Base-by-base conservation (phyloP, 208 protist species). In the Giardia muris region DNA sequence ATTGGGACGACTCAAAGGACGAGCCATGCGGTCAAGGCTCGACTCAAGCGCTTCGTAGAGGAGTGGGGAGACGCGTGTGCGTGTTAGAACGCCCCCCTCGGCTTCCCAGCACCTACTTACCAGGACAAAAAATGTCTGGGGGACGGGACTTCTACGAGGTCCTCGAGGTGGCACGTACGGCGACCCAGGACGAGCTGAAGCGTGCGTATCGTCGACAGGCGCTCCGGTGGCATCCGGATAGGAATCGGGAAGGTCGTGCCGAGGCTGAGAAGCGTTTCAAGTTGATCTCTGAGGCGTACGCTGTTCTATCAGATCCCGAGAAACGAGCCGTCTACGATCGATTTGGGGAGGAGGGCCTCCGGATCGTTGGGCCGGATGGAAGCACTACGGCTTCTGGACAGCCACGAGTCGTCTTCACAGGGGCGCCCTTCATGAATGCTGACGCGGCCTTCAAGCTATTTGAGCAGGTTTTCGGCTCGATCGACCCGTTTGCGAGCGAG, bases 301-400 rank as follows among this genome's bases (percentile, higher is more conserved):
- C 2, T 4, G 30, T 92, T 1, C 42, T 92, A 90, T 90, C 90
- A 1, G 44, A 92, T 87, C 90, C 76, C 0, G 87, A 92, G 47
- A 4, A 46, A 4, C 2, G 44, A 4, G 87, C 87, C 45, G 2
- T 2, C 0, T 90, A 47, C 43, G 87, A 90, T 47, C 87, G 87
- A 4, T 90, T 90, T 47, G 87, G 87, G 48, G 87, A 90, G 48
- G 4, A 4, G 19, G 86, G 86, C 1, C 43, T 90, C 1, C n/a
- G 42, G 42, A 46, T 89, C 19, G 4, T 46, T 4, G 86, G 1
- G 44, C 10, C 2, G n/a, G 1, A 90, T 90, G 10, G 43, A 2
- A 90, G 42, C 86, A 43, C 42, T 10, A 43, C 4, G 3, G 4
- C 86, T 10, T 45, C 4, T 46, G 42, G 86, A 43, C 86, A 89